Conservation (phyloP, 2,329 filamentous ascomycete species). For the Nothophaeocryptopus gaeumannii region DNA sequence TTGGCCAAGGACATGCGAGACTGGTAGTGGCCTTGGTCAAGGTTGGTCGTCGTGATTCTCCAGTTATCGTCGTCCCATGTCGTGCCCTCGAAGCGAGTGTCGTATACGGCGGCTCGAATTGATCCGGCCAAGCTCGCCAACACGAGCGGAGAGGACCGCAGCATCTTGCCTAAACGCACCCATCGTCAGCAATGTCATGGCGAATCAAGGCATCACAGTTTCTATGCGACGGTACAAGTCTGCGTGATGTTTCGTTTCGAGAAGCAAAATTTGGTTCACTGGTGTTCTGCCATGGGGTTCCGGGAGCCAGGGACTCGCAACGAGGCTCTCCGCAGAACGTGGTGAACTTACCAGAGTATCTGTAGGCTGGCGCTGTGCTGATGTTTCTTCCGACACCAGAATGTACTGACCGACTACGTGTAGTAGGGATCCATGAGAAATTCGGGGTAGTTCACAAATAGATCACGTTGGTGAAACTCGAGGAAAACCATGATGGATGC, state of each 20-base stretch:
- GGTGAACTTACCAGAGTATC: neutral
- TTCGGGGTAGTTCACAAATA: slow-evolving; percentile 1
- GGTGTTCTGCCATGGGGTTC: too few relatives aligned
- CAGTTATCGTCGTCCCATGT: slow-evolving; percentile 60
- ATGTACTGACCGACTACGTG: neutral
- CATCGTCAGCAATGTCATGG: neutral
- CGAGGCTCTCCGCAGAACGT: neutral
- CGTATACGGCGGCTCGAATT: slow-evolving; percentile 36
- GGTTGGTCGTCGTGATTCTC: slow-evolving; percentile 51
- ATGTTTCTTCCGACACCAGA: too few relatives aligned
- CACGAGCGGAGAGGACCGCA: neutral
- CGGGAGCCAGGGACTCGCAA: too few relatives aligned
- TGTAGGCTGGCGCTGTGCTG: too few relatives aligned
- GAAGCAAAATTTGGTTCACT: too few relatives aligned
- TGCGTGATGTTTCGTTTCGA: neutral
- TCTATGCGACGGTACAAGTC: neutral
- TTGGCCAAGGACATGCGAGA: slow-evolving; percentile 60
- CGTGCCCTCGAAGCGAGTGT: slow-evolving; percentile 52
- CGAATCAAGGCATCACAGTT: neutral
- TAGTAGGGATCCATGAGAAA: too few relatives aligned
- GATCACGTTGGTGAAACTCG: slow-evolving; percentile 1
- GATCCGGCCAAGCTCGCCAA: neutral
- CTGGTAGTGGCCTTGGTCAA: slow-evolving; percentile 60
- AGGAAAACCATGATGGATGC: too few relatives aligned
- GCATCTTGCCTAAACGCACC: neutral